Evolutionary conservation across 2,329 filamentous ascomycete genomes (phyloP), one percentile per base, ranked within the genome.

Genomic region (Ascochyta clinopodiicola): DNA sequence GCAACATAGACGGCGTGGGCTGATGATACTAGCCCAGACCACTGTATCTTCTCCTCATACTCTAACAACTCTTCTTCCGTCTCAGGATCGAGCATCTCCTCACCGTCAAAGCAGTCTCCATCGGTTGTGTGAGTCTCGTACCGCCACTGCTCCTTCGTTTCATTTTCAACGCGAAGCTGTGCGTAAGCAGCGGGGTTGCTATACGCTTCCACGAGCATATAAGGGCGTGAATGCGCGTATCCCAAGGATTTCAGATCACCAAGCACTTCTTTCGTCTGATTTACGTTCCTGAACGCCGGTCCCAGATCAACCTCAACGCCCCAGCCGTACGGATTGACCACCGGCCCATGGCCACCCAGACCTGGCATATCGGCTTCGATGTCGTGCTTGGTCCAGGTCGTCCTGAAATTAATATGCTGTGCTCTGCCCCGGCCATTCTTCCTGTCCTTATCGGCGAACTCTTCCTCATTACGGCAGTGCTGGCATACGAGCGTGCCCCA

Each of bases 401-500:
- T n/a, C 15, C 24, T 21, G 8, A 34, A 22, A 2, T 51, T 21
- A 2, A 44, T 22, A 31, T 40, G 15, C 7, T 36, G 31, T 34
- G 22, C 34, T 9, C 21, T 22, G 6, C 2, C 54, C 45, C 39
- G 56, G 1, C 35, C 49, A 22, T 50, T 45, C 2, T 17, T 35
- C 17, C 12, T 21, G 9, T 44, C 37, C 21, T 35, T 10, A n/a
- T 49, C 38, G 1, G 10, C 21, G 32, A 61, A 57, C 3, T 54
- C n/a, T n/a, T 44, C 37, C 31, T 58, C 57, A 10, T 46, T 51
- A 6, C 38, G 40, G 27, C 64, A 67, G 3, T 40, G 9, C 25
- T 52, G 37, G n/a, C 64, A 67, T 1, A 58, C 8, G 31, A 59
- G 22, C 4, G 29, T 60, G 2, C 62, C 57, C 31, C 42, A 44